Percentiles rank a stretch among this genome's conserved stretches.
phyloP scores from a whole-genome alignment of 202 grass and related monocot genomes.

The Zoysia matrella region DNA sequence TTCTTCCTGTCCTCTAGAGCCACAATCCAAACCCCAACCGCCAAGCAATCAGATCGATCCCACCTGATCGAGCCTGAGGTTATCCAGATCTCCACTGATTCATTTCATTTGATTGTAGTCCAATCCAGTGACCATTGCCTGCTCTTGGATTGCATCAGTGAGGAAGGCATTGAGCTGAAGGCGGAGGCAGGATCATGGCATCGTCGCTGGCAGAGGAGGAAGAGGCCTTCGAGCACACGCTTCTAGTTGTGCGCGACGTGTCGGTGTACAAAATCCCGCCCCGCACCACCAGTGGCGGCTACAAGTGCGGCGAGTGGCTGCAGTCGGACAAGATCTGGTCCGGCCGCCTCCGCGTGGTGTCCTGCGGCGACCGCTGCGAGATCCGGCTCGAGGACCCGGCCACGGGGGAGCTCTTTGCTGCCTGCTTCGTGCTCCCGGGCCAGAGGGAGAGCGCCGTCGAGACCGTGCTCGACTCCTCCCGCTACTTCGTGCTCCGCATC shows the following conservation, averaged over 20 bases:
- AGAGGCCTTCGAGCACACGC: constrained; percentile 94
- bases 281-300: constrained; percentile 83
- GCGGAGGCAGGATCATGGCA: constrained; percentile 39
- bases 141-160: constrained; percentile 36
- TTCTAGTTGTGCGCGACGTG: constrained; percentile 94
- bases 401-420: constrained; percentile 94
- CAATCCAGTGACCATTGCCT: constrained; percentile 32
- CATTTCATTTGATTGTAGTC: not conserved
- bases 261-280: constrained; percentile 96
- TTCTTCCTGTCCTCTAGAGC: constrained; percentile 43
- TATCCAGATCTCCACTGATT: constrained; percentile 33
- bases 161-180: not conserved
- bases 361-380: constrained; percentile 86
- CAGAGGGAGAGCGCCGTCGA: constrained; percentile 89
- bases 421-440: constrained; percentile 87
- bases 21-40: constrained; percentile 50
- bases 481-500: constrained; percentile 97
- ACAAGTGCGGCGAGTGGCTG: constrained; percentile 99
- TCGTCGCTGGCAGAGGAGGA: constrained; percentile 68
- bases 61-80: constrained; percentile 32
- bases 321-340: constrained; percentile 99
- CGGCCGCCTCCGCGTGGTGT: constrained; percentile 92
- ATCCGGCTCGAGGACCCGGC: constrained; percentile 95
- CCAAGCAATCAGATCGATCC: constrained; percentile 24
- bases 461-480: constrained; percentile 92